Percentiles rank a stretch among this genome's conserved stretches.
Conservation (phyloP, 2,329 filamentous ascomycete genomes). For the Penicillium thymicola region DNA sequence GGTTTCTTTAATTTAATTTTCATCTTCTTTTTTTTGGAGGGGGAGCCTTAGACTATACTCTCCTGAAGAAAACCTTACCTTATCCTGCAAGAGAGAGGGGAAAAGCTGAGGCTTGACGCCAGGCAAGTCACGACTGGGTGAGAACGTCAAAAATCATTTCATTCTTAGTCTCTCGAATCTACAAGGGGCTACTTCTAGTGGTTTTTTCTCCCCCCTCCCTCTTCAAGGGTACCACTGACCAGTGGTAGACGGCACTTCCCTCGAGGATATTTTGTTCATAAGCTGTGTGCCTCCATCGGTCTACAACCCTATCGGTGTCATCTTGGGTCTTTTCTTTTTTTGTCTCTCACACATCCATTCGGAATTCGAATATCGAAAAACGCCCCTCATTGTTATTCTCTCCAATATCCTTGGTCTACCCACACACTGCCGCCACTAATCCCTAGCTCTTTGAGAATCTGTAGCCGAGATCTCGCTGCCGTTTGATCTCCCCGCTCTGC, state of each 20-base stretch:
- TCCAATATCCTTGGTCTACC: not conserved
- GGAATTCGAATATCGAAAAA: not conserved
- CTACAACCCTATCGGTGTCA: not conserved
- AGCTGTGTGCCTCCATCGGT: constrained; percentile 18
- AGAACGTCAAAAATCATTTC: constrained; percentile 1
- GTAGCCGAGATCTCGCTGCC: constrained; percentile 1
- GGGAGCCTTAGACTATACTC: not conserved
- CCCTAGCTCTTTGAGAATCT: not conserved
- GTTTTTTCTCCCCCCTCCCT: constrained; percentile 4
- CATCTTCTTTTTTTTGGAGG: not conserved
- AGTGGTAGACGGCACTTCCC: constrained; percentile 22
- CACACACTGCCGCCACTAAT: not conserved
- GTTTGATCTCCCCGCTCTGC: constrained; percentile 1
- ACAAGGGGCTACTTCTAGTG: constrained; percentile 23
- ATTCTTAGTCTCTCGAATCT: constrained; percentile 22
- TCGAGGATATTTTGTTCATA: constrained; percentile 22
- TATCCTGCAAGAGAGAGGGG: not conserved
- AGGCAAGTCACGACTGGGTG: constrained; percentile 6
- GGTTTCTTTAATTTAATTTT: not conserved
- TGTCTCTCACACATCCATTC: not conserved
- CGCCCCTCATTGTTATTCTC: not conserved
- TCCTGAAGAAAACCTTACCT: not conserved
- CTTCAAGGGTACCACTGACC: constrained; percentile 19
- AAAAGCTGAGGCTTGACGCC: not conserved
- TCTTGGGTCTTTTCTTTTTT: not conserved